These are phyloP conservation scores for Tetrastigma voinierianum DNA, from an alignment of 164 flowering plant species.

Conservation along the genomic window DNA sequence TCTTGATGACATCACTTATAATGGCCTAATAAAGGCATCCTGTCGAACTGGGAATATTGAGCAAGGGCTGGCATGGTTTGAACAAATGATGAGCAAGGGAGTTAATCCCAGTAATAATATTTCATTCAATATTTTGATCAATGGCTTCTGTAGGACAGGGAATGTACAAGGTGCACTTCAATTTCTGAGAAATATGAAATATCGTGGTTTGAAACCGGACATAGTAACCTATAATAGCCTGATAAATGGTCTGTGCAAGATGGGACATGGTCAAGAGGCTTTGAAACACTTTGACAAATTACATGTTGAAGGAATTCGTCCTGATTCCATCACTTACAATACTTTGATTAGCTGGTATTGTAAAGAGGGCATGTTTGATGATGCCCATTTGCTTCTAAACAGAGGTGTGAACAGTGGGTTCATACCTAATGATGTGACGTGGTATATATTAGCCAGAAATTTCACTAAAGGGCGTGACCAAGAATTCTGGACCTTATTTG, in stretches of 20 bases:
- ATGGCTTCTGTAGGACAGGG: slow-evolving; percentile 68
- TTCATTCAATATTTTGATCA: slow-evolving; percentile 75
- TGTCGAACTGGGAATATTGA: slow-evolving; percentile 69
- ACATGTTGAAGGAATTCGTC: slow-evolving; percentile 56
- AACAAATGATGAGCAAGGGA: slow-evolving; percentile 67
- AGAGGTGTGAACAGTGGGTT: slow-evolving; percentile 64
- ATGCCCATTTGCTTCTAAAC: slow-evolving; percentile 54
- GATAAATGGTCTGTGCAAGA: slow-evolving; percentile 83
- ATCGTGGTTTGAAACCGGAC: slow-evolving; percentile 72
- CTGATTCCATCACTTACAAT: slow-evolving; percentile 77
- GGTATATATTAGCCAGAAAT: slow-evolving; percentile 53
- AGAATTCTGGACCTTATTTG: slow-evolving; percentile 9
- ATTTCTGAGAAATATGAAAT: slow-evolving; percentile 62
- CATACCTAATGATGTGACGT: slow-evolving; percentile 61
- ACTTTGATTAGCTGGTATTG: slow-evolving; percentile 80
- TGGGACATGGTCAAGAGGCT: slow-evolving; percentile 58
- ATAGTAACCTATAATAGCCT: slow-evolving; percentile 82
- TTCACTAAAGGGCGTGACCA: slow-evolving; percentile 11
- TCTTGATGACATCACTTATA: slow-evolving; percentile 79
- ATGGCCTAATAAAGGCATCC: slow-evolving; percentile 66
- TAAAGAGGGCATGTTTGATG: slow-evolving; percentile 57
- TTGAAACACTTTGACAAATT: slow-evolving; percentile 62
- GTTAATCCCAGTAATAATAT: slow-evolving; percentile 42
- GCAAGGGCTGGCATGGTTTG: slow-evolving; percentile 61
- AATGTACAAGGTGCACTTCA: slow-evolving; percentile 59